Evolutionary conservation across 2,329 filamentous ascomycete genomes (phyloP).

Genomic region (Alternaria gansuensis): DNA sequence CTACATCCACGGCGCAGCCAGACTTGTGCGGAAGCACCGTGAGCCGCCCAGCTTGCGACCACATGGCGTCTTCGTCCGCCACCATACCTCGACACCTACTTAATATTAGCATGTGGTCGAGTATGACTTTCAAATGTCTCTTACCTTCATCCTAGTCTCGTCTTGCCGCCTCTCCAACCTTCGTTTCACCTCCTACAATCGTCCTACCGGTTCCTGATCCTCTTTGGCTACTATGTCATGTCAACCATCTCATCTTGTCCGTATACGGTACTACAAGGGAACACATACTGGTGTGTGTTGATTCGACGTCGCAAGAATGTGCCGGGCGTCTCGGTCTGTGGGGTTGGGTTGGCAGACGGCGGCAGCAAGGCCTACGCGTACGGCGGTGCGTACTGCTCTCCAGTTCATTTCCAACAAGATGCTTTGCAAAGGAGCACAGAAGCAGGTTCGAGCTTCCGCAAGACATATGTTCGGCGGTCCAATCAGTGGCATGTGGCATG

Average conservation of each 20-base stretch:
- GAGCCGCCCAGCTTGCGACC: constrained; percentile 1
- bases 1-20: constrained; percentile 1
- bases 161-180: not conserved
- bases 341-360: not conserved
- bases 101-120: not conserved
- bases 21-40: not conserved
- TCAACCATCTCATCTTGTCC: not conserved
- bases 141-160: not conserved
- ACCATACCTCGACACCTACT: not conserved
- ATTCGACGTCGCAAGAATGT: not conserved
- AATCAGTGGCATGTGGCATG: constrained; percentile 3
- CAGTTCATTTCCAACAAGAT: not conserved
- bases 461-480: not conserved
- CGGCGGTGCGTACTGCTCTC: constrained; percentile 2
- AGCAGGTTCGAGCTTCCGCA: constrained; percentile 8
- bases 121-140: not conserved
- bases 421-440: constrained; percentile 3
- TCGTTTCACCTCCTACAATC: not conserved
- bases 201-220: not conserved
- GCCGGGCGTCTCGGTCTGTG: constrained; percentile 1
- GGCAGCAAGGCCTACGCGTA: constrained; percentile 4
- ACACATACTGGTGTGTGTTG: not conserved
- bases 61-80: not conserved
- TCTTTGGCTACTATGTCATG: not conserved
- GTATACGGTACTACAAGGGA: not conserved